Evolutionary conservation across 1,284 basidiomycete genomes (phyloP), one percentile per base, ranked within the genome.

Genomic region (Trichosporon asahii): DNA sequence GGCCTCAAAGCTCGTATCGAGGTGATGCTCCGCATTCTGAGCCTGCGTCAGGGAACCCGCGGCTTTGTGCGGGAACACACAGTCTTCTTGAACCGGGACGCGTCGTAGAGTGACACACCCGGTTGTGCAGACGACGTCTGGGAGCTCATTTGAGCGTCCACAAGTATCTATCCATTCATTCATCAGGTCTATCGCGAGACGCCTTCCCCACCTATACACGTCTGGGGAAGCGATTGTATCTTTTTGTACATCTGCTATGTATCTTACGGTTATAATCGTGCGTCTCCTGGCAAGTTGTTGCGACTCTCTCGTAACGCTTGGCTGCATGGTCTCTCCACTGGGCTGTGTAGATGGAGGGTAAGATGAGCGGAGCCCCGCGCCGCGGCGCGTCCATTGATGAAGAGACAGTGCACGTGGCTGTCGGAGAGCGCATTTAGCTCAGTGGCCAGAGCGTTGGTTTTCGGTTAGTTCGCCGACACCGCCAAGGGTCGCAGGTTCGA

Each of bases 361-460:
- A n/a, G n/a, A n/a, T n/a, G n/a, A n/a, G n/a, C n/a, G n/a, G n/a
- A n/a, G n/a, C n/a, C n/a, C n/a, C n/a, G n/a, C n/a, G n/a, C n/a
- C n/a, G n/a, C n/a, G n/a, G n/a, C n/a, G n/a, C n/a, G n/a, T n/a
- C n/a, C n/a, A n/a, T n/a, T n/a, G n/a, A n/a, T n/a, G n/a, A n/a
- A n/a, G n/a, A n/a, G n/a, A n/a, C n/a, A n/a, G n/a, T n/a, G n/a
- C n/a, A n/a, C n/a, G n/a, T n/a, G n/a, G n/a, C n/a, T n/a, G n/a
- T n/a, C n/a, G n/a, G n/a, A n/a, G n/a, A 53, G 49, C 49, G 15
- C n/a, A 18, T 18, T 53, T 53, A 53, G 49, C 49, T 53, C 49
- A 53, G 49, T 53, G 49, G 49, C 49, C 49, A 53, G 49, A 53
- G 49, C 49, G 49, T 53, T 53, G 49, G 49, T 53, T 53, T 53